These are phyloP conservation scores for Yarrowia sp. DNA, from an alignment of 805 yeast genomes.

Conservation along the genomic window DNA sequence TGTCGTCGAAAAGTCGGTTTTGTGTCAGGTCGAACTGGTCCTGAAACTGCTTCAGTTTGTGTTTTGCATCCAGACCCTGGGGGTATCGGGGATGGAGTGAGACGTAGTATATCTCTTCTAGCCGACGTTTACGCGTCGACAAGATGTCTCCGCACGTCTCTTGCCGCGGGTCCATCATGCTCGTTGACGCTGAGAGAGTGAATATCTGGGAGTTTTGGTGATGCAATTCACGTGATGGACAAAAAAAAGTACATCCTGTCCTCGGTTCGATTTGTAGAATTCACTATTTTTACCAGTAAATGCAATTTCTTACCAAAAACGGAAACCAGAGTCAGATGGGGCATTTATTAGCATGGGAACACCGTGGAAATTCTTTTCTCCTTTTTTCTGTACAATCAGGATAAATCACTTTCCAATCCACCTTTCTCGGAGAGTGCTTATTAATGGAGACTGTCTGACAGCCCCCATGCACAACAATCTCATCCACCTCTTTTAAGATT, in stretches of 20 bases:
- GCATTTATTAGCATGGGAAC: background rate
- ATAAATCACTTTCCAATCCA: background rate
- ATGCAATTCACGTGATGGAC: slow-evolving; percentile 16
- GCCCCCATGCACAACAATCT: background rate
- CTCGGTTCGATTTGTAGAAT: background rate
- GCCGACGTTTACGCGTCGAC: slow-evolving; percentile 48
- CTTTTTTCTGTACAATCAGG: no score
- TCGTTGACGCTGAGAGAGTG: slow-evolving; percentile 16
- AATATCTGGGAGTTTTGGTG: background rate
- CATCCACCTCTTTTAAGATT: slow-evolving; percentile 1
- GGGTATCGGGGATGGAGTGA: slow-evolving; percentile 51
- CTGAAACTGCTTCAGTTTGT: slow-evolving; percentile 35
- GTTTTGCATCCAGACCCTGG: slow-evolving; percentile 40
- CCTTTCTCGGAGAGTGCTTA: no score
- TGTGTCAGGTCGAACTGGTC: slow-evolving; percentile 35
- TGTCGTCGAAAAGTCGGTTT: slow-evolving; percentile 4
- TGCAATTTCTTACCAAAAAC: background rate
- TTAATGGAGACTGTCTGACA: background rate
- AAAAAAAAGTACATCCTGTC: background rate
- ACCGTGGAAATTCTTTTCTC: no score
- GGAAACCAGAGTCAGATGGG: background rate
- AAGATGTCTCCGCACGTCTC: slow-evolving; percentile 11
- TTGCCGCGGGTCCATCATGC: slow-evolving; percentile 21
- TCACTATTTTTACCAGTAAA: background rate
- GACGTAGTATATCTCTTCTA: slow-evolving; percentile 60